Percentiles rank a stretch among this genome's conserved stretches.
phyloP scores from a whole-genome alignment of 177 flowering plant genomes.

The Vitis hybrid region DNA sequence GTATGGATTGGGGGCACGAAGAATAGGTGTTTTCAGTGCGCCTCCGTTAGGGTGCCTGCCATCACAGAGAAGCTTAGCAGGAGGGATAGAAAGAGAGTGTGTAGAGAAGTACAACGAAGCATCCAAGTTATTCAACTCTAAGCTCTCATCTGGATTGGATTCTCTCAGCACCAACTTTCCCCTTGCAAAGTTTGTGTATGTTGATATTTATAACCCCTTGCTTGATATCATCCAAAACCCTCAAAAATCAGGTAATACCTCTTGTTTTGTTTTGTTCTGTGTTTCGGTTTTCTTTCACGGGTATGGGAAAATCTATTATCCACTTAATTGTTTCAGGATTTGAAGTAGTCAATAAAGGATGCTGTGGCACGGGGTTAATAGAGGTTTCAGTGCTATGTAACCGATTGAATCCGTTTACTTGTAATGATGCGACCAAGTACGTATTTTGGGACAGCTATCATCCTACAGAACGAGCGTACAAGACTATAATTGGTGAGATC shows the following conservation, averaged over 20 bases:
- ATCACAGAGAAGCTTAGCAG: slow-evolving; percentile 51
- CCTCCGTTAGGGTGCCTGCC: slow-evolving; percentile 75
- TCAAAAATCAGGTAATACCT: slow-evolving; percentile 43
- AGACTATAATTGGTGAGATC: slow-evolving; percentile 15
- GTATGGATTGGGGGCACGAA: slow-evolving; percentile 48
- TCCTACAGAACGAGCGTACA: slow-evolving; percentile 46
- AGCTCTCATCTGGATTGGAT: slow-evolving; percentile 11
- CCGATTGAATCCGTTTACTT: slow-evolving; percentile 12
- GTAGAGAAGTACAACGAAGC: slow-evolving; percentile 19
- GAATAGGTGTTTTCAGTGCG: slow-evolving; percentile 37
- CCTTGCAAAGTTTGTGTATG: slow-evolving; percentile 14
- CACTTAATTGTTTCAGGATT: slow-evolving; percentile 31
- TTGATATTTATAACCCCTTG: slow-evolving; percentile 24
- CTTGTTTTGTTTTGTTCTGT: not conserved
- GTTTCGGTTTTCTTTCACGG: not conserved
- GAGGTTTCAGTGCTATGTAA: slow-evolving; percentile 43
- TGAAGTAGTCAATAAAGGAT: slow-evolving; percentile 36
- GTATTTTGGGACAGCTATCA: slow-evolving; percentile 65
- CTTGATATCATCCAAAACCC: slow-evolving; percentile 29
- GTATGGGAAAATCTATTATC: not conserved
- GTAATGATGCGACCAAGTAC: slow-evolving; percentile 30
- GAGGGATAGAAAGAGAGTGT: slow-evolving; percentile 32
- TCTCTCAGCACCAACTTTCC: slow-evolving; percentile 10
- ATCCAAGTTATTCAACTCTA: slow-evolving; percentile 24
- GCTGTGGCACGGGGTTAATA: slow-evolving; percentile 54